A percentile compares a stretch with the other conserved stretches of the same genome.
These are phyloP conservation scores for Pezicula neosporulosa DNA, from an alignment of 2,329 filamentous ascomycete genomes.

Conservation along the genomic window DNA sequence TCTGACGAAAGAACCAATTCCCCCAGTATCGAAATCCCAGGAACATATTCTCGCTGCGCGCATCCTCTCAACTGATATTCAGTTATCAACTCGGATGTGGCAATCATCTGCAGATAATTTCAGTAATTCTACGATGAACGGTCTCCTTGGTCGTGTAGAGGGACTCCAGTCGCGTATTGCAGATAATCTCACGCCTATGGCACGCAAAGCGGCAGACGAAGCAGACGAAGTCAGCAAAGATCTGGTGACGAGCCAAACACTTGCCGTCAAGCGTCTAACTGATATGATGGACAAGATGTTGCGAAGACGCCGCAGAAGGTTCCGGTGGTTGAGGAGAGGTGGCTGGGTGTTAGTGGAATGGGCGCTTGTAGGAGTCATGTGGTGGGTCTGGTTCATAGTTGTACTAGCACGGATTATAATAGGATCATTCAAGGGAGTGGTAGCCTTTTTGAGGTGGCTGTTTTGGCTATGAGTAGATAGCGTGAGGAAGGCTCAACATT, in stretches of 20 bases:
- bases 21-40: conserved; percentile 19
- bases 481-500: too few species aligned
- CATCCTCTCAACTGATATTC: conserved; percentile 42
- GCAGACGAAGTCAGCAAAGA: conserved; percentile 77
- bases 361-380: conserved; percentile 84
- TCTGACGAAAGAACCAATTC: conserved; percentile 11
- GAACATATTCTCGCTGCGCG: conserved; percentile 46
- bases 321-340: conserved; percentile 71
- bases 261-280: conserved; percentile 76
- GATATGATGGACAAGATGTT: conserved; percentile 78
- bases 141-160: conserved; percentile 42
- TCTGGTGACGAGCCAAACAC: conserved; percentile 70
- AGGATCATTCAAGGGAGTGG: conserved; percentile 56
- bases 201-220: conserved; percentile 68
- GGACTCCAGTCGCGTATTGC: conserved; percentile 35
- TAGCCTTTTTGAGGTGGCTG: conserved; percentile 70
- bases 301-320: conserved; percentile 60
- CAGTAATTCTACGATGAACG: conserved; percentile 50
- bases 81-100: conserved; percentile 45
- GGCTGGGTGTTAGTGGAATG: conserved; percentile 86
- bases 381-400: conserved; percentile 90
- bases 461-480: conserved; percentile 57
- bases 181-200: conserved; percentile 48
- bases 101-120: conserved; percentile 57
- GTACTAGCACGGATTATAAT: conserved; percentile 67